phyloP scores from a whole-genome alignment of 257 asterid genomes.

The Plantago ovata region DNA sequence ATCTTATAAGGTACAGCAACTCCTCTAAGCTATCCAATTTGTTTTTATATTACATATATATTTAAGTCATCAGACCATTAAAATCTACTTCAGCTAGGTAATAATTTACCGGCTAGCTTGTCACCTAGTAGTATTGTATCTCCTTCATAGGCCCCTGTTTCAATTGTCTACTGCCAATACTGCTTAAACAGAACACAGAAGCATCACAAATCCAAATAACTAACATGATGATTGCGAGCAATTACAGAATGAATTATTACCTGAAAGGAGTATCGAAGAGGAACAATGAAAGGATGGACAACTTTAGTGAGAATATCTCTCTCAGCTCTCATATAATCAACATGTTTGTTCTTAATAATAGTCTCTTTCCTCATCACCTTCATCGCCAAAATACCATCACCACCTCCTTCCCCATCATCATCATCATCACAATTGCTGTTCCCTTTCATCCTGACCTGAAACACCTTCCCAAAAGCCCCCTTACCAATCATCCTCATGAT shows the following conservation, averaged over 20 bases:
- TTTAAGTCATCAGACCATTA: background rate
- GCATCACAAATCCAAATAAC: background rate
- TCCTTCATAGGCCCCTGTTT: background rate
- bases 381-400: constrained; percentile 86
- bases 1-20: no score
- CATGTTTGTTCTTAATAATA: constrained; percentile 85
- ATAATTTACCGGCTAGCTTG: no score
- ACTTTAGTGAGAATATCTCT: constrained; percentile 92
- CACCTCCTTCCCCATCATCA: constrained; percentile 33
- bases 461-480: constrained; percentile 95
- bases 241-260: constrained; percentile 24
- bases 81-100: background rate
- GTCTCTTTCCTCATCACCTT: constrained; percentile 90
- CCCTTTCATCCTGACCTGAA: constrained; percentile 74
- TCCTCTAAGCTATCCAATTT: no score
- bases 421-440: constrained; percentile 1
- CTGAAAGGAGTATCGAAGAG: constrained; percentile 85
- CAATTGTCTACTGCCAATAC: background rate
- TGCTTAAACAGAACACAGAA: background rate
- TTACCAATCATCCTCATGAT: constrained; percentile 83
- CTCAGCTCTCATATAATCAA: constrained; percentile 89
- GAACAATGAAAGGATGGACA: constrained; percentile 86
- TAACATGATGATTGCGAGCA: no score
- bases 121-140: background rate
- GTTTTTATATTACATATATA: no score